These are phyloP conservation scores for Epithele typhae DNA, from an alignment of 768 basidiomycete species.

Conservation along the genomic window DNA sequence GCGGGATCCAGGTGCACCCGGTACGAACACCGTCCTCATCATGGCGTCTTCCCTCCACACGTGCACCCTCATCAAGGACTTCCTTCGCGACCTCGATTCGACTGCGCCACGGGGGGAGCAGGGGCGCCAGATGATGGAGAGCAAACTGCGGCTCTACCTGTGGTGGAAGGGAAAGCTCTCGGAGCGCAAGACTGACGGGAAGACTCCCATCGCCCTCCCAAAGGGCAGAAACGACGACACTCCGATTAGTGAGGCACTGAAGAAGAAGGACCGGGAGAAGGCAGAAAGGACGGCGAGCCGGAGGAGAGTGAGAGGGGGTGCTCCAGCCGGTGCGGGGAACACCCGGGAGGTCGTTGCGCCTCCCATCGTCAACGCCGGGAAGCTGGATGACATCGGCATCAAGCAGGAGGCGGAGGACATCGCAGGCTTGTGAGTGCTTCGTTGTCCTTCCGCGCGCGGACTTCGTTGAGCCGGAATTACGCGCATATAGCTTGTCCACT, in stretches of 20 bases:
- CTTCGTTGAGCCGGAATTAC: no score
- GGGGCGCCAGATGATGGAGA: constrained; percentile 77
- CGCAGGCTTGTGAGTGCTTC: constrained; percentile 49
- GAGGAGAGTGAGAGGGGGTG: constrained; percentile 76
- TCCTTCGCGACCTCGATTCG: constrained; percentile 62
- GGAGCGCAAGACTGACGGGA: constrained; percentile 34
- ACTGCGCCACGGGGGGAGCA: constrained; percentile 53
- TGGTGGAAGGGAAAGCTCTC: constrained; percentile 69
- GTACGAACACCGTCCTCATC: constrained; percentile 75
- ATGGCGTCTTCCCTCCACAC: constrained; percentile 84
- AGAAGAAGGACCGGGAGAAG: constrained; percentile 67
- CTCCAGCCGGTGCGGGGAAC: constrained; percentile 23
- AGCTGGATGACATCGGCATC: constrained; percentile 3
- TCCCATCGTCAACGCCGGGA: no score
- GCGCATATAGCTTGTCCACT: constrained; percentile 27
- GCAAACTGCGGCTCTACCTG: constrained; percentile 66
- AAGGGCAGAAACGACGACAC: constrained; percentile 19
- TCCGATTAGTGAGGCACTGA: constrained; percentile 66
- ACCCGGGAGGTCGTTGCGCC: constrained; percentile 1
- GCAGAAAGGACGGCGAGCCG: constrained; percentile 58
- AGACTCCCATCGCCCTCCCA: constrained; percentile 24
- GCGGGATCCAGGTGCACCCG: constrained; percentile 33
- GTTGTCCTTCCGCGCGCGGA: no score
- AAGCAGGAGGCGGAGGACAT: constrained; percentile 49
- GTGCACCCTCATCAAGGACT: constrained; percentile 72